Evolutionary conservation across 495 filamentous ascomycete species (phyloP).

Genomic region (Hyaloscypha finlandica): DNA sequence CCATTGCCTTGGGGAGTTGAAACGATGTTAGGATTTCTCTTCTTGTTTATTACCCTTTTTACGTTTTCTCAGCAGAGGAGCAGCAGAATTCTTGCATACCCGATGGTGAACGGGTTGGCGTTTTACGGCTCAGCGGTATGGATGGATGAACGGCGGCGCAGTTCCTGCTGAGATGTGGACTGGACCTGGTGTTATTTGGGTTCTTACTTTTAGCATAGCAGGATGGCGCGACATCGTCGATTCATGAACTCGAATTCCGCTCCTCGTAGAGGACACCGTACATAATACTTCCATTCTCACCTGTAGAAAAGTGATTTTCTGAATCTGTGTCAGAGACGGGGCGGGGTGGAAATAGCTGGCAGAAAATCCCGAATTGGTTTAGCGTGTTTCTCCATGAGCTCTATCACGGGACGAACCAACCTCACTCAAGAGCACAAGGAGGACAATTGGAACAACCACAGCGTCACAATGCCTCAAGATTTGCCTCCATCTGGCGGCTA

Average conservation of each 20-base stretch:
- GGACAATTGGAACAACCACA: conserved; percentile 26
- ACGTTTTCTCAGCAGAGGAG: not conserved
- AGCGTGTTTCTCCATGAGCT: not conserved
- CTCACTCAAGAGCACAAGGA: conserved; percentile 5
- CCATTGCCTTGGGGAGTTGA: not conserved
- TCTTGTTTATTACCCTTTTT: conserved; percentile 20
- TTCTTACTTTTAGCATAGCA: conserved; percentile 18
- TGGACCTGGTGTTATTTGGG: conserved; percentile 5
- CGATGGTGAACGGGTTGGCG: conserved; percentile 12
- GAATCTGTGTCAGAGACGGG: too few relatives aligned
- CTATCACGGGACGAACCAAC: conserved; percentile 9
- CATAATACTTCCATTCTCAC: not conserved
- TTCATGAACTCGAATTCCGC: not conserved
- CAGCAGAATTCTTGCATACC: not conserved
- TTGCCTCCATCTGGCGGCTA: conserved; percentile 95
- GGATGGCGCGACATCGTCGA: conserved; percentile 7
- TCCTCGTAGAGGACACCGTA: not conserved
- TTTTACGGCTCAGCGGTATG: conserved; percentile 1
- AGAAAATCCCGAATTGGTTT: conserved; percentile 13
- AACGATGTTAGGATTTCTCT: conserved; percentile 1
- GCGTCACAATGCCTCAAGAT: conserved; percentile 72
- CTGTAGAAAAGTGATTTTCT: too few relatives aligned
- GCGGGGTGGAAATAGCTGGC: not conserved
- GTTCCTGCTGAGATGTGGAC: not conserved
- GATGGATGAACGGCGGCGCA: conserved; percentile 10